phyloP scores from a whole-genome alignment of 805 yeast genomes.

The Teunomyces cretensis region DNA sequence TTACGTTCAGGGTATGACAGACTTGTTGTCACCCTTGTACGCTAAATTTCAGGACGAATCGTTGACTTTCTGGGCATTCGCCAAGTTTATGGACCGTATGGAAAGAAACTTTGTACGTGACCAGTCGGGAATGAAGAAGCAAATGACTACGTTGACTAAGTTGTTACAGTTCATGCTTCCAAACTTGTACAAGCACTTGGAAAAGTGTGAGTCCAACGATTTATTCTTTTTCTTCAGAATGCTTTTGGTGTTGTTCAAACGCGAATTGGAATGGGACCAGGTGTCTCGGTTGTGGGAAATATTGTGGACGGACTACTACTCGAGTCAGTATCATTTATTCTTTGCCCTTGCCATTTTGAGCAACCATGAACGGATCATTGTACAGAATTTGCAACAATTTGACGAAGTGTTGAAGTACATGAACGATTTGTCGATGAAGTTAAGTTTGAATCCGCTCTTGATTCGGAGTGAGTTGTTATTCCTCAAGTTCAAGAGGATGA shows the following conservation, averaged over 20 bases:
- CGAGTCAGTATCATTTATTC: slow-evolving; percentile 85
- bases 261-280: slow-evolving; percentile 82
- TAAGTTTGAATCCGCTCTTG: slow-evolving; percentile 73
- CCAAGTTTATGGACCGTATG: slow-evolving; percentile 88
- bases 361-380: slow-evolving; percentile 76
- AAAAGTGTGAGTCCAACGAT: slow-evolving; percentile 83
- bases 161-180: slow-evolving; percentile 91
- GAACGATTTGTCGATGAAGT: slow-evolving; percentile 80
- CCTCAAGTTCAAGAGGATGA: slow-evolving; percentile 74
- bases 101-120: slow-evolving; percentile 90
- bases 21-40: slow-evolving; percentile 83
- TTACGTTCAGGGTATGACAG: slow-evolving; percentile 98
- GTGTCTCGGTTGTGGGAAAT: slow-evolving; percentile 88
- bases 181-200: slow-evolving; percentile 74
- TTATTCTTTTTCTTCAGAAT: slow-evolving; percentile 92
- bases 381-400: slow-evolving; percentile 70
- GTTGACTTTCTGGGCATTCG: slow-evolving; percentile 85
- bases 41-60: slow-evolving; percentile 65
- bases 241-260: slow-evolving; percentile 92
- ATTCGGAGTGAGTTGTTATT: slow-evolving; percentile 85
- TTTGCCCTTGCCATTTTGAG: slow-evolving; percentile 87
- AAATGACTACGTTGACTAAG: slow-evolving; percentile 79
- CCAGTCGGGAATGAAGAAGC: slow-evolving; percentile 90
- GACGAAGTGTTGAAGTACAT: slow-evolving; percentile 92
- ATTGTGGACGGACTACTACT: slow-evolving; percentile 81